phyloP scores from a whole-genome alignment of 164 flowering plant species.

The Kalanchoe fedtschenkoi region DNA sequence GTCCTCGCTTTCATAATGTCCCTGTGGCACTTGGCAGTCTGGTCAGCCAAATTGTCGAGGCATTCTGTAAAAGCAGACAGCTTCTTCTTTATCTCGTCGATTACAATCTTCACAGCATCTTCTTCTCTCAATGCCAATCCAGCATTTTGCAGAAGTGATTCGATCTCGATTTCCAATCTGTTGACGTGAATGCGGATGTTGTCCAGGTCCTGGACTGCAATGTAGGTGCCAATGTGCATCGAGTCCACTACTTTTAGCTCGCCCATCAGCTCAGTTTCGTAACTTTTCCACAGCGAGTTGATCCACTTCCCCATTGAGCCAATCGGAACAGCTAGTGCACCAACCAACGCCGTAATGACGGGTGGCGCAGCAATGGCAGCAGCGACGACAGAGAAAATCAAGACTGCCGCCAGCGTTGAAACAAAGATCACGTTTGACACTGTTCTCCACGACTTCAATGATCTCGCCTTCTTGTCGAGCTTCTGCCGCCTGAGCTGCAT shows the following conservation, averaged over 20 bases:
- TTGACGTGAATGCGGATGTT: not conserved
- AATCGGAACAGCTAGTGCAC: constrained; percentile 3
- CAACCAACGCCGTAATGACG: not conserved
- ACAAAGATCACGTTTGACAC: constrained; percentile 2
- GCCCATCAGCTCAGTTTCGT: not conserved
- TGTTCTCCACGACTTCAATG: constrained; percentile 4
- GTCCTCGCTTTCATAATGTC: not conserved
- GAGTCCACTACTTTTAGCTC: not conserved
- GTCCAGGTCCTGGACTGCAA: not conserved
- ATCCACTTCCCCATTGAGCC: constrained; percentile 4
- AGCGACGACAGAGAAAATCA: constrained; percentile 5
- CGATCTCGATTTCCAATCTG: not conserved
- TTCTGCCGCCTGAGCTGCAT: not conserved
- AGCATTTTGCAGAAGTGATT: constrained; percentile 3
- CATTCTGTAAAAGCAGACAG: not conserved
- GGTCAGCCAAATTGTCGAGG: not conserved
- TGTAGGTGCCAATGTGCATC: not conserved
- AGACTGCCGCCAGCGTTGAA: not conserved
- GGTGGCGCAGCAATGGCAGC: constrained; percentile 7
- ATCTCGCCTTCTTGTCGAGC: constrained; percentile 5
- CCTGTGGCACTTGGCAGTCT: not conserved
- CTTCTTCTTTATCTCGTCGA: constrained; percentile 8
- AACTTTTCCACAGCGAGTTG: constrained; percentile 3
- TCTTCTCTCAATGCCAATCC: not conserved
- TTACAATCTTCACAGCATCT: constrained; percentile 8